These are phyloP conservation scores for Calonectria crousiana DNA, from an alignment of 2,329 filamentous ascomycete species.

Conservation along the genomic window DNA sequence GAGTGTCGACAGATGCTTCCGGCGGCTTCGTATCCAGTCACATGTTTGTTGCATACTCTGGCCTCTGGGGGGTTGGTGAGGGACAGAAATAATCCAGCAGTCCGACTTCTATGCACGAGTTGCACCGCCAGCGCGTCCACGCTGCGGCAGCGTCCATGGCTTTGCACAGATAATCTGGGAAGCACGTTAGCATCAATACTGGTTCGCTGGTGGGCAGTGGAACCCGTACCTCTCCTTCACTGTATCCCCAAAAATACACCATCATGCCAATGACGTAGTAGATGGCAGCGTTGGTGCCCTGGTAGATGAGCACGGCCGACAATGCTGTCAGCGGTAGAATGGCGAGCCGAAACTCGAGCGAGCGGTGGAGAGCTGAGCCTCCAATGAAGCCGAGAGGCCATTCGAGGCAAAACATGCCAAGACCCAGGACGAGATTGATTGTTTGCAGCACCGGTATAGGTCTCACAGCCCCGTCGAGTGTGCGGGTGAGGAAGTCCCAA, in stretches of 20 bases:
- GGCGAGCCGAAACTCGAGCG: slow-evolving; percentile 86
- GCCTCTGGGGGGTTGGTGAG: neutral
- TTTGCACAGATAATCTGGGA: slow-evolving; percentile 74
- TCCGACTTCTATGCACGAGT: slow-evolving; percentile 33
- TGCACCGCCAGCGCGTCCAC: slow-evolving; percentile 50
- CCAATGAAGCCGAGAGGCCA: slow-evolving; percentile 87
- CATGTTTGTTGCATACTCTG: neutral
- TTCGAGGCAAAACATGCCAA: slow-evolving; percentile 87
- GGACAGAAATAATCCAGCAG: neutral
- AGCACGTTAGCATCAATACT: slow-evolving; percentile 19
- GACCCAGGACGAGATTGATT: slow-evolving; percentile 86
- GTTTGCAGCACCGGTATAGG: slow-evolving; percentile 91
- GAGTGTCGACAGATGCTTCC: neutral
- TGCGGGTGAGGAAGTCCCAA: slow-evolving; percentile 95
- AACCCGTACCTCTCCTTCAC: slow-evolving; percentile 88
- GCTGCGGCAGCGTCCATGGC: slow-evolving; percentile 77
- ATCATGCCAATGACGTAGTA: slow-evolving; percentile 90
- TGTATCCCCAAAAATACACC: slow-evolving; percentile 97
- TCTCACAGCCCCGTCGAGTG: slow-evolving; percentile 86
- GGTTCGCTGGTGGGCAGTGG: neutral
- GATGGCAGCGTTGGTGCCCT: slow-evolving; percentile 89
- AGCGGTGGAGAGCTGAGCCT: slow-evolving; percentile 83
- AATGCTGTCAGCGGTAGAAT: slow-evolving; percentile 84
- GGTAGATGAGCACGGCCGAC: slow-evolving; percentile 84
- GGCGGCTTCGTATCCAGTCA: neutral